Conservation (phyloP, 2,329 filamentous ascomycete species). For the Exutisphaerella laricina region DNA sequence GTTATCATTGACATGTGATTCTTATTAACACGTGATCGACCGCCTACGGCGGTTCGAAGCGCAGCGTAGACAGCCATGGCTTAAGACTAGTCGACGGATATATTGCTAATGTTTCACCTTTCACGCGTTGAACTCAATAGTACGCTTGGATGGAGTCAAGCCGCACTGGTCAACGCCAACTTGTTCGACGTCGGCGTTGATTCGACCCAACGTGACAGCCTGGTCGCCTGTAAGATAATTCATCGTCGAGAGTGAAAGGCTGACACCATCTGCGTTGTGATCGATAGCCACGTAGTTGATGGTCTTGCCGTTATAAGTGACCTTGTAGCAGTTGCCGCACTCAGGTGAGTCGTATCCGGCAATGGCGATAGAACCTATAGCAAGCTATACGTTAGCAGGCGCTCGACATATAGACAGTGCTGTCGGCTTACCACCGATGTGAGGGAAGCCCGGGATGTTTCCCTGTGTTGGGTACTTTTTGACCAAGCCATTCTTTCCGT, state of each 20-base stretch:
- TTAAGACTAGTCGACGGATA: too few species aligned
- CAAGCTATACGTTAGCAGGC: too few species aligned
- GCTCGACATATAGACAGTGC: too few species aligned
- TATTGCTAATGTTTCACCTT: too few species aligned
- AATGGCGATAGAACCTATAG: constrained; percentile 45
- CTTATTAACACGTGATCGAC: too few species aligned
- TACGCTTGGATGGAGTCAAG: constrained; percentile 25
- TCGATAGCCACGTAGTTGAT: constrained; percentile 49
- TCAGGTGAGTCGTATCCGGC: constrained; percentile 43
- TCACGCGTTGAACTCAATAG: constrained; percentile 24
- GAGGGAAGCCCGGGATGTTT: constrained; percentile 43
- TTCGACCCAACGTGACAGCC: constrained; percentile 35
- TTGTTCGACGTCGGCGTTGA: constrained; percentile 38
- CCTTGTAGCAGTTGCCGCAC: constrained; percentile 50
- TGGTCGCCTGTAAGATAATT: constrained; percentile 44
- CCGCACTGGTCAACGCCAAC: constrained; percentile 36
- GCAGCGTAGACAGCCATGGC: too few species aligned
- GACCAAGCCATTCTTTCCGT: constrained; percentile 62
- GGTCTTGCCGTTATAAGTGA: constrained; percentile 43
- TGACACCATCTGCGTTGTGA: constrained; percentile 44
- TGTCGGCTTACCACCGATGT: too few species aligned
- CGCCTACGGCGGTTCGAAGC: too few species aligned
- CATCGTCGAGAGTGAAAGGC: constrained; percentile 46
- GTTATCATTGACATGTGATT: too few species aligned
- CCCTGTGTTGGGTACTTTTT: constrained; percentile 50